These are phyloP conservation scores for Hypoxylon sp. DNA, from an alignment of 2,329 filamentous ascomycete species.

Conservation along the genomic window DNA sequence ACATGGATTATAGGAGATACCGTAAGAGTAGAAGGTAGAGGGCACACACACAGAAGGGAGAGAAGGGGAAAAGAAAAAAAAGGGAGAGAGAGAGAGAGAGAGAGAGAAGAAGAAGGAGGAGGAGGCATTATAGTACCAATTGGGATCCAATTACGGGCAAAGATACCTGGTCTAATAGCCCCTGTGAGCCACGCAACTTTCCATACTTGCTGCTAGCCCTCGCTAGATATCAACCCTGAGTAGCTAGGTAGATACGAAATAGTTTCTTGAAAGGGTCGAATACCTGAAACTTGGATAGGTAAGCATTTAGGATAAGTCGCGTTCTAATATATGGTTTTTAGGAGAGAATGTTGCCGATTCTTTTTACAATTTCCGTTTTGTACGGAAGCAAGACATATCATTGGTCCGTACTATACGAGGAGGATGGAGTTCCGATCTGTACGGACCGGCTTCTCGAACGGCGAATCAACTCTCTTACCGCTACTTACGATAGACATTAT, in stretches of 20 bases:
- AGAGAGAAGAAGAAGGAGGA: neutral
- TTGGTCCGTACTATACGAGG: neutral
- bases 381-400: neutral
- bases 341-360: neutral
- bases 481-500: neutral
- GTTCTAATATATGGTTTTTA: neutral
- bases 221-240: neutral
- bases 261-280: neutral
- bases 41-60: neutral
- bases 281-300: neutral
- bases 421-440: neutral
- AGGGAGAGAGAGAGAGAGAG: neutral
- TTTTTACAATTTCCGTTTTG: neutral
- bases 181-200: constrained; percentile 2
- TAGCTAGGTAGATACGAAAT: neutral
- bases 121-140: neutral
- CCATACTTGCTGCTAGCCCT: neutral
- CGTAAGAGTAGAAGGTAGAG: neutral
- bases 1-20: constrained; percentile 11
- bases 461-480: neutral
- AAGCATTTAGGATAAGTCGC: neutral
- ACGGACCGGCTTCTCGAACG: neutral
- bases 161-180: constrained; percentile 7
- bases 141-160: neutral
- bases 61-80: neutral